A percentile compares a stretch with the other conserved stretches of the same genome.
Conservation (phyloP, 2,329 filamentous ascomycete species). For the Beauveria scarabaeidicola region DNA sequence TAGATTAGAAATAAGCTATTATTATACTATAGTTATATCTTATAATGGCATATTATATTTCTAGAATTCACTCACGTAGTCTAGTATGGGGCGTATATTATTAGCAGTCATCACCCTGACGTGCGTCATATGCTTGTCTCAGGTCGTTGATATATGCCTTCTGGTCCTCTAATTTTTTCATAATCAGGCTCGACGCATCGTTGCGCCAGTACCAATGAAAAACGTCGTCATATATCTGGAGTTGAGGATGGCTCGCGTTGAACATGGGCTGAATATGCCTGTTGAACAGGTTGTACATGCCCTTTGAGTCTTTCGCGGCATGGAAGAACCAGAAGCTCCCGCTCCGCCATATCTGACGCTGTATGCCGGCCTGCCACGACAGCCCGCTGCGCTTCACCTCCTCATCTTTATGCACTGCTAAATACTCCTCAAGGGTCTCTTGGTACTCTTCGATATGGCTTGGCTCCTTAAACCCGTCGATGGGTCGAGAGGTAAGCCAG, state of each 20-base stretch:
- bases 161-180: neutral
- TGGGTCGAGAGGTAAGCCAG: slow-evolving; percentile 18
- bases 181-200: neutral
- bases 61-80: too few species aligned
- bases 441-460: neutral
- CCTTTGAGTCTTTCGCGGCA: slow-evolving; percentile 14
- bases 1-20: too few species aligned
- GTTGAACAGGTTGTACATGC: slow-evolving; percentile 16
- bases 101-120: neutral
- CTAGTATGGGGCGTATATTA: too few species aligned
- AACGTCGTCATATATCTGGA: neutral
- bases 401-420: slow-evolving; percentile 12
- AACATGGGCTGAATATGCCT: slow-evolving; percentile 15
- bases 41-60: too few species aligned
- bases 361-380: neutral
- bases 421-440: slow-evolving; percentile 8
- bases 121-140: neutral
- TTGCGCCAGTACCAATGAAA: neutral
- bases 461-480: slow-evolving; percentile 10
- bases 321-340: slow-evolving; percentile 17
- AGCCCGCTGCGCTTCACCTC: slow-evolving; percentile 7
- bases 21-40: too few species aligned
- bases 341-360: slow-evolving; percentile 2
- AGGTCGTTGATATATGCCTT: neutral
- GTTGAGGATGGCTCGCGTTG: slow-evolving; percentile 12